Evolutionary conservation across 78 protist species (phyloP).

Genomic region (Tieghemostelium lacteum): DNA sequence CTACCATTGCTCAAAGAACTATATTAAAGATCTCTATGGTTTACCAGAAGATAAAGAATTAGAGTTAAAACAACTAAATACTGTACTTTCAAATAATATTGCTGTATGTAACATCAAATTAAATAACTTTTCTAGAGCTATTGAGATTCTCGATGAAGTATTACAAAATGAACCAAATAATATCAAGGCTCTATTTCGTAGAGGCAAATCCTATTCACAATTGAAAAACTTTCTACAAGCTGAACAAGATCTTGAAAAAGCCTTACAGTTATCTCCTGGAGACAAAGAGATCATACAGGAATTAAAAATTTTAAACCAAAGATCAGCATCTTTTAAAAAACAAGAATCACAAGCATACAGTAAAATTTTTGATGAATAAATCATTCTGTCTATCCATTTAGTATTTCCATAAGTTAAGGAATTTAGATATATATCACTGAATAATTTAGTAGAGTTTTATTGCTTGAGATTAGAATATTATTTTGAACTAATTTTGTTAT

Average conservation of each 20-base stretch:
- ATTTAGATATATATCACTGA: too few species aligned
- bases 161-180: slow-evolving; percentile 62
- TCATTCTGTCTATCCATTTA: background rate
- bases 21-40: slow-evolving; percentile 47
- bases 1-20: slow-evolving; percentile 61
- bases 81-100: slow-evolving; percentile 45
- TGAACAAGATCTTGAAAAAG: slow-evolving; percentile 53
- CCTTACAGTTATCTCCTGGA: slow-evolving; percentile 19
- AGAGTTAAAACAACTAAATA: slow-evolving; percentile 12
- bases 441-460: background rate
- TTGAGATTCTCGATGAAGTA: slow-evolving; percentile 44
- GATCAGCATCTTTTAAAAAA: background rate
- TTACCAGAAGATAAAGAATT: slow-evolving; percentile 11
- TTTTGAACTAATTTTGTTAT: too few species aligned
- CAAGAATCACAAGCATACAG: slow-evolving; percentile 21
- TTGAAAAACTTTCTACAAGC: slow-evolving; percentile 48
- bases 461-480: too few species aligned
- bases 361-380: slow-evolving; percentile 60
- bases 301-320: background rate
- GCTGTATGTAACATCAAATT: slow-evolving; percentile 62
- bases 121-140: slow-evolving; percentile 17
- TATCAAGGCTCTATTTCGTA: slow-evolving; percentile 72
- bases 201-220: slow-evolving; percentile 60
- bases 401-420: background rate
- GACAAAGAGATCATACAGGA: slow-evolving; percentile 65